phyloP scores from a whole-genome alignment of 2,329 filamentous ascomycete species.

The Diplodia sapinea region DNA sequence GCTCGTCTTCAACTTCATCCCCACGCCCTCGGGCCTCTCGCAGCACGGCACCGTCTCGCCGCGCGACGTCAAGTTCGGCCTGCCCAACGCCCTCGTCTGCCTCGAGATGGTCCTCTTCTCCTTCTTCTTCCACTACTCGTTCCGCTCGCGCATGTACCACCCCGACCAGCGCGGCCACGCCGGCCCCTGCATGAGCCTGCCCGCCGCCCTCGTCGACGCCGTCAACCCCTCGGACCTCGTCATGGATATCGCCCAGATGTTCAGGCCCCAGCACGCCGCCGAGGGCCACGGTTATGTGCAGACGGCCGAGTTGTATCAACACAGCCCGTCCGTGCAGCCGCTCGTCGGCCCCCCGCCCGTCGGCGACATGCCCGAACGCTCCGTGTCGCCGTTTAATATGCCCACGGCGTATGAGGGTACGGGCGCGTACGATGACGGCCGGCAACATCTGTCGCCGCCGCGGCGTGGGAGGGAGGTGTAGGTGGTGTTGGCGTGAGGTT shows the following conservation, averaged over 20 bases:
- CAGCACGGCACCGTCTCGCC: constrained; percentile 16
- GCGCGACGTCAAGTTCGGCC: constrained; percentile 39
- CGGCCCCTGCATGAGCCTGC: neutral
- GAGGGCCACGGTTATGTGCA: neutral
- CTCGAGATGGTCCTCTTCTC: constrained; percentile 38
- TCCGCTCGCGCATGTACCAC: constrained; percentile 33
- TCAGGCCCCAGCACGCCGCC: neutral
- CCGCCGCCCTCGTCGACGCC: neutral
- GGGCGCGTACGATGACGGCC: neutral
- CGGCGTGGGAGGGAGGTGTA: neutral
- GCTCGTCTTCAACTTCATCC: constrained; percentile 38
- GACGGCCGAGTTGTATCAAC: neutral
- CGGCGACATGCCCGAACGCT: neutral
- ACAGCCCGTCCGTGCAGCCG: neutral
- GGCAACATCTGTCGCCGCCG: neutral
- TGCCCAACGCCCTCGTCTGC: constrained; percentile 37
- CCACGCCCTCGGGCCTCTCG: constrained; percentile 32
- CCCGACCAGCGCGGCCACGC: neutral
- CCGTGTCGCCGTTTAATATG: neutral
- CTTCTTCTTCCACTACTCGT: constrained; percentile 39
- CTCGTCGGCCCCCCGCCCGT: neutral
- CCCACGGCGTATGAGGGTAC: neutral
- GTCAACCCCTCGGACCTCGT: neutral
- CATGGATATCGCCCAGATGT: constrained; percentile 3
- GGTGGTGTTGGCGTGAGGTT: no score